Evolutionary conservation across 176 grass and related monocot genomes (phyloP), one percentile per base, ranked within the genome.

Genomic region (Oryza rufipogon): DNA sequence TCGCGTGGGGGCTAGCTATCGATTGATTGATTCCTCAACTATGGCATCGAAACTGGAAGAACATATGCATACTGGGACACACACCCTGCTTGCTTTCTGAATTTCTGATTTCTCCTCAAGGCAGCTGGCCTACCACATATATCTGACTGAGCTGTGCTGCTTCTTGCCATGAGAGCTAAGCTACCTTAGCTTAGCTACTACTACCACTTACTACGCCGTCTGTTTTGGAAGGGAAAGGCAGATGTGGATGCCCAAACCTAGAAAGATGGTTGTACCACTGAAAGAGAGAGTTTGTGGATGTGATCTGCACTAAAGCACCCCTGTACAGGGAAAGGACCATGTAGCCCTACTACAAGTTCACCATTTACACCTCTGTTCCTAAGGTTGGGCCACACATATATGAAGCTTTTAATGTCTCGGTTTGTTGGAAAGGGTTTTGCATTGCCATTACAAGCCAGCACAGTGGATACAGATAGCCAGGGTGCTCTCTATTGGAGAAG

Each of bases 41-140:
- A 67, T 73, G 32, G 30, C 41, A 11, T 73, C 54, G 34, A 85
- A 70, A 6, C 58, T 74, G 56, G 38, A 52, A 28, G 15, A 36
- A 33, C 47, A 4, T 22, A 33, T 61, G 56, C 56, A 56, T 6
- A 22, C 56, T 61, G 56, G 56, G 56, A 22, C 52, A 61, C 51
- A 54, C 56, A 22, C 17, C 17, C 56, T 22, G 19, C 56, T 14
- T 56, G 14, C 52, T 19, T 56, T 19, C 16, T 52, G 49, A 10
- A 10, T 52, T 6, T 7, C 42, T 36, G 34, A 70, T 86, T 77
- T 71, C 48, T 52, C 52, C 9, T 79, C 60, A 68, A 66, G 23
- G 42, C 71, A 12, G 77, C 82, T 89, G 82, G 33, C 73, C 82
- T 89, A 86, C 88, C 78, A 77, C 77, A 36, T 36, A 36, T 20